Base-by-base conservation (phyloP, 345 rosid genomes). In the Heritiera fomes region DNA sequence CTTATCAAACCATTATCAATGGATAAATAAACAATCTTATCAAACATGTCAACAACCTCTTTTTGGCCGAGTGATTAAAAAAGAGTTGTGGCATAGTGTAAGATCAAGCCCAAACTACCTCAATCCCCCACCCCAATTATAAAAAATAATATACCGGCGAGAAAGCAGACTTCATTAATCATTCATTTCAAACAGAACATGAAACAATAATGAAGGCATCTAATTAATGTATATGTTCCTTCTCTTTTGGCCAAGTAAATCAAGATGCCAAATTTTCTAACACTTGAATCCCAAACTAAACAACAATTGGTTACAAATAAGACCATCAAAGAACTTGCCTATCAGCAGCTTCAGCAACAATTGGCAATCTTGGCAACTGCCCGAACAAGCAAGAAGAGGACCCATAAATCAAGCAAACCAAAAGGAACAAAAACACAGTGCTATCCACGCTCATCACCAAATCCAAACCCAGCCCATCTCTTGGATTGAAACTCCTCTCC, bases 291-390 rank as follows among this genome's bases (percentile, higher is more conserved):
- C 46, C 45, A 17, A 30, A 30, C 50, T 45, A 46, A 43, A 43
- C 17, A 43, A 47, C 72, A 59, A 58, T 28, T 15, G 41, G 43
- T 6, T 56, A 47, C 53, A 49, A 5, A 45, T 8, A 58, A 20
- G 45, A 4, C 41, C 58, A 46, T 94, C 90, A 95, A 75, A 89
- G 91, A 80, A 92, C 97, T 83, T 95, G 99, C 86, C 97, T 92
- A 73, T 95, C 98, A 79, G 99, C 98, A 79, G 99, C 99, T 55
- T 95, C 99, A 77, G 98, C 98, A 61, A 95, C 98, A 41, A 41
- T 41, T 34, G 99, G 99, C 90, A 95, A 87, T 78, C 99, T 90
- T 1, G 99, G 99, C 56, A 85, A 60, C 84, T 83, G 97, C 71
- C 98, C 98, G 76, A 95, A 83, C 86, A 95, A 77, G 86, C 99